Conservation (phyloP, 2,329 filamentous ascomycete species). For the Byssoonygena ceratinophila region DNA sequence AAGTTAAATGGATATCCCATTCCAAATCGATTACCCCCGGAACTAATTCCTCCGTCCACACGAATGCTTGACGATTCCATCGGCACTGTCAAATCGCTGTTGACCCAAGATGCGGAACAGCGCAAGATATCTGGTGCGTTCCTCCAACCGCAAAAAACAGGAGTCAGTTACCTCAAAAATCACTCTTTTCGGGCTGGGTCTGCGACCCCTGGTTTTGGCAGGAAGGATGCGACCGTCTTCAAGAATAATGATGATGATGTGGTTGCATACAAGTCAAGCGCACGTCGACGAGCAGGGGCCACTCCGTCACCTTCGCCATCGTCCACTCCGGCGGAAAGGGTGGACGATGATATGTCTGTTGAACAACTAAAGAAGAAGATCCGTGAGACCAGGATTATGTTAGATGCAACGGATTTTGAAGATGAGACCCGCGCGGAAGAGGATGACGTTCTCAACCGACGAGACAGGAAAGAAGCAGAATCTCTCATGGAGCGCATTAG, state of each 20-base stretch:
- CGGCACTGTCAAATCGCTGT: slow-evolving; percentile 78
- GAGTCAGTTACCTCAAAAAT: slow-evolving; percentile 94
- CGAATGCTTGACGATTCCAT: slow-evolving; percentile 89
- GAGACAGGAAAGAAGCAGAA: slow-evolving; percentile 83
- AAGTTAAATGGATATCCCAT: slow-evolving; percentile 93
- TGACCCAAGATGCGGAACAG: slow-evolving; percentile 79
- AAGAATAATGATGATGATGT: slow-evolving; percentile 83
- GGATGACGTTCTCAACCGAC: slow-evolving; percentile 80
- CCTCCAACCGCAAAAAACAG: slow-evolving; percentile 85
- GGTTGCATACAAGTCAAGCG: slow-evolving; percentile 85
- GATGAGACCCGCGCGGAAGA: slow-evolving; percentile 85
- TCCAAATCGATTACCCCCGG: slow-evolving; percentile 74
- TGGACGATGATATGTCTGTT: slow-evolving; percentile 69
- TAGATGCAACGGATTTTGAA: slow-evolving; percentile 93
- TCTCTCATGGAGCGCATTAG: slow-evolving; percentile 88
- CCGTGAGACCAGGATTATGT: slow-evolving; percentile 80
- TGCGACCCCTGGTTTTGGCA: slow-evolving; percentile 47
- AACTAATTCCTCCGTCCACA: slow-evolving; percentile 88
- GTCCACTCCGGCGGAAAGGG: slow-evolving; percentile 49
- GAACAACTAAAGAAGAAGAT: slow-evolving; percentile 90
- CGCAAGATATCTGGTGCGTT: slow-evolving; percentile 83
- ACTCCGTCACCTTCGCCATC: slow-evolving; percentile 68
- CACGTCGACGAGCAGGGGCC: slow-evolving; percentile 68
- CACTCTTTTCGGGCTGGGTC: slow-evolving; percentile 72
- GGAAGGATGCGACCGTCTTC: slow-evolving; percentile 93